phyloP scores from a whole-genome alignment of 495 filamentous ascomycete species.

The Peziza echinospora region DNA sequence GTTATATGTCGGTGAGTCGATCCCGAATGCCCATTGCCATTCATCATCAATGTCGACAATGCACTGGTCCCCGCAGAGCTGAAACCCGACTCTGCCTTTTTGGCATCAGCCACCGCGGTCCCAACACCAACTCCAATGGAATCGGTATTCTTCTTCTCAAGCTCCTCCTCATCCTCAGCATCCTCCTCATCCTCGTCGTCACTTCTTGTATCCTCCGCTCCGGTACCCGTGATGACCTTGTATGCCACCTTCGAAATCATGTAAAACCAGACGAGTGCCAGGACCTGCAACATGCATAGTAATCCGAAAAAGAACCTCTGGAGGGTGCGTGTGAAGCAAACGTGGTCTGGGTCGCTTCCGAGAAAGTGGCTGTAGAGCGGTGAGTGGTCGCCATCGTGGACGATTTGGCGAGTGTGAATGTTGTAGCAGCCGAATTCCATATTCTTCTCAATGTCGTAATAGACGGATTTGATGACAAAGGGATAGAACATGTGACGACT shows the following conservation, averaged over 20 bases:
- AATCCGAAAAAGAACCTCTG: conserved; percentile 53
- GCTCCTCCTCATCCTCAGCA: conserved; percentile 30
- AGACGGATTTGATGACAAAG: conserved; percentile 58
- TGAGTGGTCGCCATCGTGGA: conserved; percentile 26
- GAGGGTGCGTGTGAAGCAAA: conserved; percentile 55
- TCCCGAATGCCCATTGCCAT: conserved; percentile 3
- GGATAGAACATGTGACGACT: conserved; percentile 66
- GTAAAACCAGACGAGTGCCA: conserved; percentile 73
- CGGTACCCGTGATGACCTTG: conserved; percentile 49
- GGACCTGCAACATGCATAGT: conserved; percentile 53
- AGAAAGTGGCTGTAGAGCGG: conserved; percentile 34
- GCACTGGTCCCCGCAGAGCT: not conserved
- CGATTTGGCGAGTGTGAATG: conserved; percentile 2
- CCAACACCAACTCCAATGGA: not conserved
- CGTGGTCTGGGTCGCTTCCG: conserved; percentile 44
- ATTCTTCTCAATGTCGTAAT: conserved; percentile 37
- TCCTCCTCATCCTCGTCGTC: conserved; percentile 61
- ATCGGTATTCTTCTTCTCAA: not conserved
- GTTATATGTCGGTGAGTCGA: not conserved
- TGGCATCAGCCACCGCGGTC: not conserved
- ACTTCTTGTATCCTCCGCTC: conserved; percentile 68
- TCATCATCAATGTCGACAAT: not conserved
- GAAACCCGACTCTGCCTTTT: not conserved
- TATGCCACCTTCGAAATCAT: conserved; percentile 68
- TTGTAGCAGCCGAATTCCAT: conserved; percentile 52